Conservation (phyloP, 768 basidiomycete genomes). For the Fomitopsis serialis region DNA sequence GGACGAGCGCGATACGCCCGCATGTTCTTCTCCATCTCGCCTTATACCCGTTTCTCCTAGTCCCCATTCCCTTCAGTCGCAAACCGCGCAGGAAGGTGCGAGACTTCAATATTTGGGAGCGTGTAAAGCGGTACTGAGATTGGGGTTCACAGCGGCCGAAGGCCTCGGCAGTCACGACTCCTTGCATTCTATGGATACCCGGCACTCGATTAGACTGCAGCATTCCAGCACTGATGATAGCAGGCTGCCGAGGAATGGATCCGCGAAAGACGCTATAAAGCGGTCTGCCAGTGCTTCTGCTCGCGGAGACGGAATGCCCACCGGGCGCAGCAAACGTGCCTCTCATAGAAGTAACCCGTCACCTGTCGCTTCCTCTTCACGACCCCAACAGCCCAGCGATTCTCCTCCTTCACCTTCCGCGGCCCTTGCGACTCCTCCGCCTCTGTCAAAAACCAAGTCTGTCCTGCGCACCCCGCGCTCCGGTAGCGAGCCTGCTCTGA, state of each 20-base stretch:
- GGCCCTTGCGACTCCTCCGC: slow-evolving; percentile 3
- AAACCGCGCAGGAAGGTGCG: slow-evolving; percentile 17
- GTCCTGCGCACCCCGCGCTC: slow-evolving; percentile 14
- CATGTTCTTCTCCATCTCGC: slow-evolving; percentile 20
- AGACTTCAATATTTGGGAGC: not conserved
- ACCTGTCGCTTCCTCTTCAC: slow-evolving; percentile 14
- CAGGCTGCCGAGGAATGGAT: slow-evolving; percentile 16
- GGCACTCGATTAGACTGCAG: slow-evolving; percentile 1
- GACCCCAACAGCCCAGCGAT: slow-evolving; percentile 16
- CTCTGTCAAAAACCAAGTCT: not conserved
- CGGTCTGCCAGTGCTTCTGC: slow-evolving; percentile 10
- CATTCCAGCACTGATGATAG: slow-evolving; percentile 10
- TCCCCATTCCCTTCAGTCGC: slow-evolving; percentile 17
- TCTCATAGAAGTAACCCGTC: slow-evolving; percentile 18
- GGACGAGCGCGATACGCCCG: slow-evolving; percentile 6
- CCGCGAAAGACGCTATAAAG: slow-evolving; percentile 16
- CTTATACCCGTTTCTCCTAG: slow-evolving; percentile 14
- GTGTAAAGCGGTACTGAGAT: not conserved
- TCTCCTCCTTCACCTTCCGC: slow-evolving; percentile 10
- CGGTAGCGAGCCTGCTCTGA: slow-evolving; percentile 21
- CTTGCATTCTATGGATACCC: not conserved
- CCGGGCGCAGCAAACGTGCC: slow-evolving; percentile 15
- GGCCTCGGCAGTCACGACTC: slow-evolving; percentile 2
- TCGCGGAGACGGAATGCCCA: slow-evolving; percentile 6
- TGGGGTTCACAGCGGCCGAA: not conserved